A percentile compares a stretch with the other conserved stretches of the same genome.
These are phyloP conservation scores for Candida sithepensis DNA, from an alignment of 805 yeast genomes.

Conservation along the genomic window DNA sequence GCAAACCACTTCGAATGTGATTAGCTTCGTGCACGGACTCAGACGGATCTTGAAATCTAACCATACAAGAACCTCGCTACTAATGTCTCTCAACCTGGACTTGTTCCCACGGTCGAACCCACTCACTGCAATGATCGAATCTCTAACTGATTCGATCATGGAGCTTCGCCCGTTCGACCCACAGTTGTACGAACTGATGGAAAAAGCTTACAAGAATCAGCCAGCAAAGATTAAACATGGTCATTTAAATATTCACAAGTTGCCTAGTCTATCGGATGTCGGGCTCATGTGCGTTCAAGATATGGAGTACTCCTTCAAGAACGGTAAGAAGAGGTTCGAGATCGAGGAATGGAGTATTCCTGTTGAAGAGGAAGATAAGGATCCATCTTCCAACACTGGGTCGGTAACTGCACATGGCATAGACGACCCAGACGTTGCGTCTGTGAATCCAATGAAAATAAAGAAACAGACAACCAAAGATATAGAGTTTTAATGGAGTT, in stretches of 20 bases:
- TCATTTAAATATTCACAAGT: conserved; percentile 65
- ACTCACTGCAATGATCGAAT: conserved; percentile 51
- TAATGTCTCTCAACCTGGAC: conserved; percentile 61
- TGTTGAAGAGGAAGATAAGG: conserved; percentile 73
- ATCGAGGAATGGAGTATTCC: conserved; percentile 97
- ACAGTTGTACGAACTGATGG: conserved; percentile 61
- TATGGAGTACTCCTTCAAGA: conserved; percentile 82
- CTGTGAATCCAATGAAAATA: conserved; percentile 3
- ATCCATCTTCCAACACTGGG: conserved; percentile 8
- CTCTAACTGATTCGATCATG: conserved; percentile 61
- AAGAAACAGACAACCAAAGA: conserved; percentile 3
- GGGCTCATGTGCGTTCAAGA: conserved; percentile 76
- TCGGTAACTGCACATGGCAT: background rate
- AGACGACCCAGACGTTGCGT: conserved; percentile 1
- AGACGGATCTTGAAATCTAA: conserved; percentile 49
- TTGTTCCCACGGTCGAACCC: conserved; percentile 55
- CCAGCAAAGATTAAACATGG: conserved; percentile 85
- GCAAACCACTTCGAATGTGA: conserved; percentile 38
- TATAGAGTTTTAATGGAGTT: conserved; percentile 6
- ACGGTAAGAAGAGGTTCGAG: conserved; percentile 78
- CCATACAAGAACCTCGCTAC: conserved; percentile 37
- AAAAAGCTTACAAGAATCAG: conserved; percentile 64
- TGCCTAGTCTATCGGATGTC: conserved; percentile 67
- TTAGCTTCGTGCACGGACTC: conserved; percentile 61
- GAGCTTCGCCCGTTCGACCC: conserved; percentile 81